Evolutionary conservation across 2,329 filamentous ascomycete species (phyloP).

Genomic region (Fusarium sp.): DNA sequence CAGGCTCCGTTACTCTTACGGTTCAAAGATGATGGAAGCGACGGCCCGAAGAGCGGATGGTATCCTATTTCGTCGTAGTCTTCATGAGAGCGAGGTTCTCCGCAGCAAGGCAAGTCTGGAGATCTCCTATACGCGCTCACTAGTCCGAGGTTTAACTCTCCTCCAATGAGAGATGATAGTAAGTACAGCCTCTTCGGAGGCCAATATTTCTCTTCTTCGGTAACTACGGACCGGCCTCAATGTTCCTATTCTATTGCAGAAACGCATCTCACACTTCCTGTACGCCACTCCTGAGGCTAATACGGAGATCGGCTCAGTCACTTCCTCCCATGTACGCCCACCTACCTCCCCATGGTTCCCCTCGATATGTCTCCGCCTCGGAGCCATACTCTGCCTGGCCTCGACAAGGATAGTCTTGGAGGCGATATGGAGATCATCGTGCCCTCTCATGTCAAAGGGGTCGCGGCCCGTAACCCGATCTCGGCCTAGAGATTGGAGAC

Average conservation of each 20-base stretch:
- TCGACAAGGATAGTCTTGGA: not conserved
- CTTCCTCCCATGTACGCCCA: slow-evolving; percentile 8
- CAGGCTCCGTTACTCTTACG: slow-evolving; percentile 10
- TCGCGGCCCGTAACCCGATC: slow-evolving; percentile 32
- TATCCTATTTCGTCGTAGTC: slow-evolving; percentile 10
- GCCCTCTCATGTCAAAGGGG: slow-evolving; percentile 12
- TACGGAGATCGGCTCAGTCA: slow-evolving; percentile 16
- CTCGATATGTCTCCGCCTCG: slow-evolving; percentile 7
- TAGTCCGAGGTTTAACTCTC: not conserved
- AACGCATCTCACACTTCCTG: slow-evolving; percentile 4
- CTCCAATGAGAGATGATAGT: slow-evolving; percentile 26
- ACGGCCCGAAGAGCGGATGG: slow-evolving; percentile 32
- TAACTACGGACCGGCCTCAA: slow-evolving; percentile 33
- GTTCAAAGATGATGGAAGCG: slow-evolving; percentile 32
- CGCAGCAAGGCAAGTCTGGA: not conserved
- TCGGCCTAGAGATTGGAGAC: slow-evolving; percentile 6
- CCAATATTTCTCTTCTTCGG: slow-evolving; percentile 16
- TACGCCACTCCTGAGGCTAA: slow-evolving; percentile 12
- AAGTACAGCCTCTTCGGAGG: slow-evolving; percentile 34
- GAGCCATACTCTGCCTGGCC: slow-evolving; percentile 6
- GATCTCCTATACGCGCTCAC: slow-evolving; percentile 2
- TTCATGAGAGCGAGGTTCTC: slow-evolving; percentile 3
- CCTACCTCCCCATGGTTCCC: slow-evolving; percentile 1
- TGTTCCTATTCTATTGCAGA: not conserved
- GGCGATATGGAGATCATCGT: slow-evolving; percentile 1